Conservation (phyloP, 169 alveolate genomes). For the Babesia ovata region DNA sequence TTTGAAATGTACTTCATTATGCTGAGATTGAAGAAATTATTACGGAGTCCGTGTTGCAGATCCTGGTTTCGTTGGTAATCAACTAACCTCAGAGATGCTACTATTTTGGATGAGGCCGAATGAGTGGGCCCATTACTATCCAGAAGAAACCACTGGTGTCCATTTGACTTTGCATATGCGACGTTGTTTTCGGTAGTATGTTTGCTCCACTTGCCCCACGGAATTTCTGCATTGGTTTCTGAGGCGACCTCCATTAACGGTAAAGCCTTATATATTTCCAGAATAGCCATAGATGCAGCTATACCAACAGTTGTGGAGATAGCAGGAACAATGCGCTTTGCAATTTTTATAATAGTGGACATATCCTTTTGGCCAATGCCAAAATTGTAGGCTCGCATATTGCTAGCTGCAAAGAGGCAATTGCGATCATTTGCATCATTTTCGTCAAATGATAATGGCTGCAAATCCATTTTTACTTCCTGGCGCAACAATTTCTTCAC, state of each 20-base stretch:
- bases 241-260: not conserved
- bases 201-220: not conserved
- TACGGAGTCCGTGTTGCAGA: not conserved
- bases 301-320: conserved; percentile 56
- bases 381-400: conserved; percentile 57
- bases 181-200: too few species aligned
- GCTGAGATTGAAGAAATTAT: conserved; percentile 42
- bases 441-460: conserved; percentile 34
- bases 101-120: conserved; percentile 11
- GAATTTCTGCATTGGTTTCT: not conserved
- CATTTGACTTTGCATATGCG: not conserved
- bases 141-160: not conserved
- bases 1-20: conserved; percentile 39
- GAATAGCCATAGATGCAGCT: conserved; percentile 61
- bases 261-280: conserved; percentile 45
- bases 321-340: conserved; percentile 61
- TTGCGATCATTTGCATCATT: conserved; percentile 11
- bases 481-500: not conserved
- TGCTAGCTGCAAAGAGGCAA: conserved; percentile 44
- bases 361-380: conserved; percentile 39
- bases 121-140: not conserved
- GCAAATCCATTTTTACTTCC: not conserved
- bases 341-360: conserved; percentile 29
- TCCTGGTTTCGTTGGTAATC: conserved; percentile 11
- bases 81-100: conserved; percentile 18